Evolutionary conservation across 2,329 filamentous ascomycete species (phyloP).

Genomic region (Ophiostoma australiae): DNA sequence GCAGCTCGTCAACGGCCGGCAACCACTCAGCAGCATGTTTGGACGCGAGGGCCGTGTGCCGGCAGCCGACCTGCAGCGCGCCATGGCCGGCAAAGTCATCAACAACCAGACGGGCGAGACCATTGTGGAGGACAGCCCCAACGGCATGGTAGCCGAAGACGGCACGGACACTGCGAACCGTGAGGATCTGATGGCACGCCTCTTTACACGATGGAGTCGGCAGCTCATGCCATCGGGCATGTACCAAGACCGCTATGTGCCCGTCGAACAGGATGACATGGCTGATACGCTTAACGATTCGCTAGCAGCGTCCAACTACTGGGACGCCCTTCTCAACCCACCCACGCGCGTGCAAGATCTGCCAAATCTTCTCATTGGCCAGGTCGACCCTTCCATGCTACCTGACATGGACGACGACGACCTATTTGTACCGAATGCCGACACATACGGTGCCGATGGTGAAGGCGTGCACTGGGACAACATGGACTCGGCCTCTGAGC

Average conservation of each 20-base stretch:
- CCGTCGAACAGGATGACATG: not conserved
- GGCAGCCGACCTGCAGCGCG: constrained; percentile 54
- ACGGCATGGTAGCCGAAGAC: constrained; percentile 55
- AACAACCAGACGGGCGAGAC: constrained; percentile 57
- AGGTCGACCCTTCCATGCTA: not conserved
- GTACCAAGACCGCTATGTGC: constrained; percentile 16
- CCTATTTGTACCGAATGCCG: constrained; percentile 16
- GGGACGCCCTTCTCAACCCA: constrained; percentile 43
- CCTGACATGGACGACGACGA: not conserved
- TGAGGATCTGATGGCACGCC: constrained; percentile 29
- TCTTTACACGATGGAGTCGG: constrained; percentile 39
- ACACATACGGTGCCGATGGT: constrained; percentile 2
- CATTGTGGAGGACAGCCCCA: constrained; percentile 55
- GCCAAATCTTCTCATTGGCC: constrained; percentile 36
- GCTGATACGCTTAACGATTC: constrained; percentile 26
- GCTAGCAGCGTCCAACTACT: constrained; percentile 39
- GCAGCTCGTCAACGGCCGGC: constrained; percentile 68
- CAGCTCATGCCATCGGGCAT: not conserved
- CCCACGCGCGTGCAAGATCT: constrained; percentile 43
- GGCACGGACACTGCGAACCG: constrained; percentile 44
- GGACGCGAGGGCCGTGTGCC: constrained; percentile 68
- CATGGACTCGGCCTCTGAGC: not conserved
- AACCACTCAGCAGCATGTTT: constrained; percentile 69
- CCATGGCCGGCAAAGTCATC: constrained; percentile 62
- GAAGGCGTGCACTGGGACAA: not conserved